Conservation (phyloP, 805 yeast genomes). For the Middelhovenomyces tepae region DNA sequence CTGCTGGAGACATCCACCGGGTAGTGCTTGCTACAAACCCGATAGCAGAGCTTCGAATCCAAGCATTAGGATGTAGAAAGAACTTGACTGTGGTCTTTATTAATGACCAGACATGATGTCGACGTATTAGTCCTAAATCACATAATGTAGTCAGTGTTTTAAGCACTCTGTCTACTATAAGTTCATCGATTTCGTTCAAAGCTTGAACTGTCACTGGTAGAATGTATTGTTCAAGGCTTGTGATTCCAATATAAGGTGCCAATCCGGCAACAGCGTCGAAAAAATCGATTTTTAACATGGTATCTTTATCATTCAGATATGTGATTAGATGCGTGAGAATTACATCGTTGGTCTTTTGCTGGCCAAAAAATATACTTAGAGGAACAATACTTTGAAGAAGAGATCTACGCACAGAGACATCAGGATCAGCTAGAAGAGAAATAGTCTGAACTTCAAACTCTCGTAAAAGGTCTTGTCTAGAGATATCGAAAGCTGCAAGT, state of each 20-base stretch:
- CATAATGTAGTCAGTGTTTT: constrained; percentile 48
- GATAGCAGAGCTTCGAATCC: constrained; percentile 67
- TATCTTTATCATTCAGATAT: constrained; percentile 71
- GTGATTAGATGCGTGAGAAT: constrained; percentile 86
- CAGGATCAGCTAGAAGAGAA: constrained; percentile 59
- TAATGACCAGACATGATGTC: constrained; percentile 46
- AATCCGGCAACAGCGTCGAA: constrained; percentile 64
- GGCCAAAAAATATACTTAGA: constrained; percentile 73
- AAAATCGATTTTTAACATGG: constrained; percentile 59
- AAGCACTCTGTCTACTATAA: constrained; percentile 65
- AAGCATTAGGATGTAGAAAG: constrained; percentile 75
- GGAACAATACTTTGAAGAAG: constrained; percentile 65
- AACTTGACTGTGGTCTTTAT: constrained; percentile 45
- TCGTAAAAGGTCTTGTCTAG: constrained; percentile 38
- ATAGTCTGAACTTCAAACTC: constrained; percentile 61
- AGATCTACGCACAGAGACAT: constrained; percentile 57
- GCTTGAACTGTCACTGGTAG: constrained; percentile 80
- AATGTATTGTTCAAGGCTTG: constrained; percentile 79
- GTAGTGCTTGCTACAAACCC: constrained; percentile 54
- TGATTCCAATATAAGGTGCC: constrained; percentile 71
- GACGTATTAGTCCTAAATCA: constrained; percentile 47
- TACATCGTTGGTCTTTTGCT: constrained; percentile 80
- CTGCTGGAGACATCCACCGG: constrained; percentile 60
- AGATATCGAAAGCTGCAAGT: constrained; percentile 20
- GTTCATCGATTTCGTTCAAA: constrained; percentile 72